A percentile compares a stretch with the other conserved stretches of the same genome.
Evolutionary conservation across 345 rosid species (phyloP).

Genomic region (Moringa oleifera): DNA sequence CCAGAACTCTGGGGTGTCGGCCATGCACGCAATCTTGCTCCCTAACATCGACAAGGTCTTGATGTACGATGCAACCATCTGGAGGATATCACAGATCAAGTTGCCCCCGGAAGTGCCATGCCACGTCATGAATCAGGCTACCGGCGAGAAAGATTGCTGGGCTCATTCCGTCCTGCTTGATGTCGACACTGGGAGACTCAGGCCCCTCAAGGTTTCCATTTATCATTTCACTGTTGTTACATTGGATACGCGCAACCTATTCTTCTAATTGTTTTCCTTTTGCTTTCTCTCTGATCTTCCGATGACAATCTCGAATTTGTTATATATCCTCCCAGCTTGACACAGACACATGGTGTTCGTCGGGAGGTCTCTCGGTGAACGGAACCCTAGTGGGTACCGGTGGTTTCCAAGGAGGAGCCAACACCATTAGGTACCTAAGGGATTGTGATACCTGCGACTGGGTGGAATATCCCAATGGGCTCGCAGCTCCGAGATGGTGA

Average conservation of each 20-base stretch:
- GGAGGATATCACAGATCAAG: slow-evolving; percentile 41
- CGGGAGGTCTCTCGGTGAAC: slow-evolving; percentile 65
- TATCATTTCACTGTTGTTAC: too few species aligned
- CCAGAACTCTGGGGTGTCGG: slow-evolving; percentile 68
- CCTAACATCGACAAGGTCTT: slow-evolving; percentile 52
- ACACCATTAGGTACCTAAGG: slow-evolving; percentile 50
- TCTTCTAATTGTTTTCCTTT: too few species aligned
- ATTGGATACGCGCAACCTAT: too few species aligned
- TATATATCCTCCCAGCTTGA: slow-evolving; percentile 29
- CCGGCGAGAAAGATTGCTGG: slow-evolving; percentile 51
- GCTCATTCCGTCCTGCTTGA: slow-evolving; percentile 64
- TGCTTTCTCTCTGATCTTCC: neutral
- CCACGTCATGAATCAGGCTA: slow-evolving; percentile 19
- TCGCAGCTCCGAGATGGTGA: slow-evolving; percentile 74
- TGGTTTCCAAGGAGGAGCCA: slow-evolving; percentile 60
- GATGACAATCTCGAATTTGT: neutral
- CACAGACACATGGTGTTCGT: slow-evolving; percentile 96
- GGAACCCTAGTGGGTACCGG: slow-evolving; percentile 78
- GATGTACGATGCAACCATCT: slow-evolving; percentile 72
- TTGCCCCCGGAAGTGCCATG: slow-evolving; percentile 43
- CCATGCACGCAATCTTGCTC: slow-evolving; percentile 71
- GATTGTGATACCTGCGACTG: slow-evolving; percentile 41
- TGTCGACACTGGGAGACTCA: slow-evolving; percentile 28
- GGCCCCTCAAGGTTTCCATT: slow-evolving; percentile 42
- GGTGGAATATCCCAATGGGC: slow-evolving; percentile 60